phyloP scores from a whole-genome alignment of 176 grass and related monocot genomes.

The Aegilops bicornis region DNA sequence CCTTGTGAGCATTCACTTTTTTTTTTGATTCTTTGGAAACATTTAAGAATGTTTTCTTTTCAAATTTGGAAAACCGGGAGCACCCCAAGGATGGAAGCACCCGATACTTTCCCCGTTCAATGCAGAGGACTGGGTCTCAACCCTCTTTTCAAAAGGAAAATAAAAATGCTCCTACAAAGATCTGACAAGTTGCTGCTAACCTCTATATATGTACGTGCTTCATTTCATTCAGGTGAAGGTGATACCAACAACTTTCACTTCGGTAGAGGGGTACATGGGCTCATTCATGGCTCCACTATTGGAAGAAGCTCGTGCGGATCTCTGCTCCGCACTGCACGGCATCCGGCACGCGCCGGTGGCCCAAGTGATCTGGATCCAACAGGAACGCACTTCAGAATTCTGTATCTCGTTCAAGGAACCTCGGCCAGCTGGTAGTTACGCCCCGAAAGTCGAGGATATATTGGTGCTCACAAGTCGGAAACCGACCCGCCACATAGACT shows the following conservation, averaged over 20 bases:
- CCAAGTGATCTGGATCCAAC: not conserved
- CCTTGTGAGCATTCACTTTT: too few relatives aligned
- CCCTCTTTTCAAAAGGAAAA: not conserved
- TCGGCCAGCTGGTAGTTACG: not conserved
- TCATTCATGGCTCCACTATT: slow-evolving; percentile 46
- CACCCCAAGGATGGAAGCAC: too few relatives aligned
- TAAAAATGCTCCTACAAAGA: not conserved
- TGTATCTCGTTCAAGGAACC: not conserved
- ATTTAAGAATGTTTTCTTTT: too few relatives aligned
- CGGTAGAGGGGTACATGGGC: slow-evolving; percentile 32
- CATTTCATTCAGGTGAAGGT: not conserved
- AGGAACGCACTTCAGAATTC: not conserved
- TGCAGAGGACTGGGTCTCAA: not conserved
- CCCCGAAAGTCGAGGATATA: not conserved
- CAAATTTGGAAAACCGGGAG: too few relatives aligned
- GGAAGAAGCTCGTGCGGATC: slow-evolving; percentile 50
- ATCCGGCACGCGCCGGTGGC: not conserved
- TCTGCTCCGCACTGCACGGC: slow-evolving; percentile 36
- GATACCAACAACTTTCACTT: not conserved
- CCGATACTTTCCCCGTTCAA: too few relatives aligned
- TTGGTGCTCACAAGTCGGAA: not conserved
- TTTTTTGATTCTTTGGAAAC: too few relatives aligned
- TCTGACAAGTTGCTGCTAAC: not conserved
- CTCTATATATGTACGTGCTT: not conserved
- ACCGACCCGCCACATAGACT: too few relatives aligned